Evolutionary conservation across 176 grass and related monocot genomes (phyloP).

Genomic region (Carex cristatella): DNA sequence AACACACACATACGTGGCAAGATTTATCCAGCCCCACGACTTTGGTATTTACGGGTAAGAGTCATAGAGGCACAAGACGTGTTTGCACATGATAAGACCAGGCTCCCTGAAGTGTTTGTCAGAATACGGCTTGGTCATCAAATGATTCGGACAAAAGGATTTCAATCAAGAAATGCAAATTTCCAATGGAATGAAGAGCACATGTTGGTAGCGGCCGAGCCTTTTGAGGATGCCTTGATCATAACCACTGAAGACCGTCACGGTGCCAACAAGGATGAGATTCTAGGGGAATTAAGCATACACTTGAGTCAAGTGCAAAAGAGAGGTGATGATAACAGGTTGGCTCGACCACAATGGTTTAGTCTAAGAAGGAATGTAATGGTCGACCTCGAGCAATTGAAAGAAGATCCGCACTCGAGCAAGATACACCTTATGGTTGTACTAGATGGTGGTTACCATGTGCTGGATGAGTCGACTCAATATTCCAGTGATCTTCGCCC

Average conservation of each 20-base stretch:
- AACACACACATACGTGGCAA: slow-evolving; percentile 71
- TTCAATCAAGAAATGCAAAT: slow-evolving; percentile 57
- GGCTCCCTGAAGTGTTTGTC: slow-evolving; percentile 51
- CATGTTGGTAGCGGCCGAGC: slow-evolving; percentile 85
- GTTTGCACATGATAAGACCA: slow-evolving; percentile 34
- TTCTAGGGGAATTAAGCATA: slow-evolving; percentile 40
- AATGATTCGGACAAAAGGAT: slow-evolving; percentile 40
- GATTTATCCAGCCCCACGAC: slow-evolving; percentile 70
- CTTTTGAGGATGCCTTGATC: slow-evolving; percentile 72
- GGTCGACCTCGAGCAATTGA: slow-evolving; percentile 57
- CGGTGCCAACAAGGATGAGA: slow-evolving; percentile 57
- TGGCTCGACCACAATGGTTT: slow-evolving; percentile 44
- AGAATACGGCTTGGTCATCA: slow-evolving; percentile 55
- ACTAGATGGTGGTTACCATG: slow-evolving; percentile 93
- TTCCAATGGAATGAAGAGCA: slow-evolving; percentile 77
- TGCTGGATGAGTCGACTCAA: slow-evolving; percentile 82
- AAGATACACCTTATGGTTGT: slow-evolving; percentile 49
- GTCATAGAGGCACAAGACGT: slow-evolving; percentile 80
- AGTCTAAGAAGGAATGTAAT: slow-evolving; percentile 48
- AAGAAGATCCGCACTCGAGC: slow-evolving; percentile 80
- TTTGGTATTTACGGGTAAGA: slow-evolving; percentile 82
- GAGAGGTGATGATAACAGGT: slow-evolving; percentile 59
- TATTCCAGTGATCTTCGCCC: slow-evolving; percentile 88
- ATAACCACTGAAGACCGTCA: slow-evolving; percentile 64
- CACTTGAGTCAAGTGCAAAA: slow-evolving; percentile 33